Evolutionary conservation across 225 moss, liverwort and hornwort species (phyloP), one percentile per base, ranked within the genome.

Genomic region (Anthoceros angustus): DNA sequence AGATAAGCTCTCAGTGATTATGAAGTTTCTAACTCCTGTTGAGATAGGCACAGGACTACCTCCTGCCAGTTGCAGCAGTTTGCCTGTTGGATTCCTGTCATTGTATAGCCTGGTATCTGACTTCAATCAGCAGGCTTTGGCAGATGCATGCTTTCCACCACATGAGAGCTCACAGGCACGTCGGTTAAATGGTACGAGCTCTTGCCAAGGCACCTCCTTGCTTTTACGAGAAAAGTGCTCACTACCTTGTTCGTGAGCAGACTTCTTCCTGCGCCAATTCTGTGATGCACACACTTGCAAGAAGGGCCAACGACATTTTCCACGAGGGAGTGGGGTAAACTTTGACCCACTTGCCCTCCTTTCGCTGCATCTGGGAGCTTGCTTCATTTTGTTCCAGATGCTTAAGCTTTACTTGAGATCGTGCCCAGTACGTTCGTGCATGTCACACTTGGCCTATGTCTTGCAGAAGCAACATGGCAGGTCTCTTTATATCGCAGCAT

Each of bases 211-310:
- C 42, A 49, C 20, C 24, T 76, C 65, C 67, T 66, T 16, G 10
- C 39, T 66, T 18, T 39, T 41, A 12, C 38, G 10, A 40, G 26
- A 62, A 25, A 25, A 66, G 65, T 41, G 61, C 67, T 41, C 42
- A 69, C 41, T 66, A n/a, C 10, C 43, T 69, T 74, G 32, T 72
- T 60, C 23, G 62, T 20, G n/a, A 24, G 45, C 87, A 93, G 93
- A 90, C 72, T 90, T 94, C 70, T 94, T 94, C 79, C 78, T 87
- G 67, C 85, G 87, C 55, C 90, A 94, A 65, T 87, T 94, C 70
- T 94, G 93, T 83, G 87, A 86, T 50, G 68, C 90, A 42, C 87
- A 90, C 70, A 77, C 84, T 14, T 90, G 87, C 73, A 81, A 78
- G 42, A 76, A 74, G 70, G 80, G 70, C 67, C 74, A 76, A 63